Evolutionary conservation across 2,329 filamentous ascomycete genomes (phyloP).

Genomic region (Pseudogymnoascus sp.): DNA sequence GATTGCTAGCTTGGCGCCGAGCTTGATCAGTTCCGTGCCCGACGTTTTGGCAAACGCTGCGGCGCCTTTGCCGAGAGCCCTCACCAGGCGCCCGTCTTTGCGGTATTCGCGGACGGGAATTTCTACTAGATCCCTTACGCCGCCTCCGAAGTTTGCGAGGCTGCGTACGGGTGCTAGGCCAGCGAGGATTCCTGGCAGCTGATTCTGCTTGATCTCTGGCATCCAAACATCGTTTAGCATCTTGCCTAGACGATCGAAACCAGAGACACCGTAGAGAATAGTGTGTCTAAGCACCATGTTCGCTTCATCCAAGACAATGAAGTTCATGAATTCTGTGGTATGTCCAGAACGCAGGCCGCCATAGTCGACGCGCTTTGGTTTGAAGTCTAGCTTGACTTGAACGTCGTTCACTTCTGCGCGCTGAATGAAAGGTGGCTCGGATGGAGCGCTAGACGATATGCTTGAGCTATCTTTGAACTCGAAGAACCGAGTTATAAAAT

Average conservation of each 20-base stretch:
- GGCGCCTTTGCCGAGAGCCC: slow-evolving; percentile 86
- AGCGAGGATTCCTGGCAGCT: slow-evolving; percentile 80
- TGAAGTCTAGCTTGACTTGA: slow-evolving; percentile 85
- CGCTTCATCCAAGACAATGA: slow-evolving; percentile 82
- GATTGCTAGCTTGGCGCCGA: slow-evolving; percentile 89
- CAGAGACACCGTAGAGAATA: slow-evolving; percentile 85
- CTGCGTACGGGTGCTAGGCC: slow-evolving; percentile 85
- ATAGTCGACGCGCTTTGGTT: slow-evolving; percentile 97
- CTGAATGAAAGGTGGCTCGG: slow-evolving; percentile 79
- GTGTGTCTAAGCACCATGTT: slow-evolving; percentile 79
- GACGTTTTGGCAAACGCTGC: slow-evolving; percentile 87
- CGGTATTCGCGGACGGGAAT: slow-evolving; percentile 87
- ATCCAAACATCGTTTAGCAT: slow-evolving; percentile 95
- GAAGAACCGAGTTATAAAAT: slow-evolving; percentile 96
- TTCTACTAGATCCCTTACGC: slow-evolving; percentile 77
- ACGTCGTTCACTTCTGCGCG: slow-evolving; percentile 80
- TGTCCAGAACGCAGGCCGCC: slow-evolving; percentile 83
- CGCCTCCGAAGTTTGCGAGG: slow-evolving; percentile 82
- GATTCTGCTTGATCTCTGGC: slow-evolving; percentile 82
- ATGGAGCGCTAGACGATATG: slow-evolving; percentile 35
- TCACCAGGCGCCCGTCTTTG: slow-evolving; percentile 86
- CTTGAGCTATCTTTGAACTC: slow-evolving; percentile 77
- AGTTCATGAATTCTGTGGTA: slow-evolving; percentile 98
- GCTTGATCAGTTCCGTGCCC: slow-evolving; percentile 84
- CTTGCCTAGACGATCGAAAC: slow-evolving; percentile 83